Base-by-base conservation (phyloP, 2,329 filamentous ascomycete species). In the Xylariaceae sp. region DNA sequence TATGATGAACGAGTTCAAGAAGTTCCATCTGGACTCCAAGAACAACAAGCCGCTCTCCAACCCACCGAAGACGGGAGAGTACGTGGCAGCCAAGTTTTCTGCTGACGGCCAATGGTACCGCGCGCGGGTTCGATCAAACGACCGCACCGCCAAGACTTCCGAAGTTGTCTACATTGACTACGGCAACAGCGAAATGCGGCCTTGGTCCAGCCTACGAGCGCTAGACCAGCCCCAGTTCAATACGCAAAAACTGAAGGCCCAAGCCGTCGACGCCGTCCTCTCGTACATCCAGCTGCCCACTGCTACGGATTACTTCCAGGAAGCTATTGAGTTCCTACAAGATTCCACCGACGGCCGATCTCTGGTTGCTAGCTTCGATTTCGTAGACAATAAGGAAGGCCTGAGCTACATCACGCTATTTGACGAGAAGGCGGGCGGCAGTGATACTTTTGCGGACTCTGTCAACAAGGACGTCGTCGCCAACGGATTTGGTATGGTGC, bases 161-260 rank as follows among this genome's bases (percentile, higher is more conserved):
- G 93, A 98, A 65, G 85, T 98, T 19, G 71, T 94, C 34, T 98
- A 95, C 67, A 81, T 98, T 48, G 93, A 98, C 71, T 98, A 94
- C 65, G 93, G 93, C 56, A 98, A 98, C 75, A 85, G 80, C 41
- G 93, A 98, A 67, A 85, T 83, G 60, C 74, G 95, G 43, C 79
- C 90, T 0, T 98, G 91, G 89, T 78, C 81, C 18, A 77, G 79
- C 52, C 80, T 98, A 33, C 86, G 93, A 19, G 75, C 89, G n/a
- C 78, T 98, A 37, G 78, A 83, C 38, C 81, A 88, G 60, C 66
- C 79, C 13, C 84, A 90, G 56, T 98, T 97, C 72, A 79, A 80
- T 32, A 71, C 79, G 4, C 80, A 89, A 63, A 90, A 86, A 65
- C 81, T 98, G 45, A 90, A 87, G 67, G 72, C 87, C 1, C 93